Evolutionary conservation across 140 eudicot genomes (phyloP), one percentile per base, ranked within the genome.

Genomic region (Stevia rebaudiana): DNA sequence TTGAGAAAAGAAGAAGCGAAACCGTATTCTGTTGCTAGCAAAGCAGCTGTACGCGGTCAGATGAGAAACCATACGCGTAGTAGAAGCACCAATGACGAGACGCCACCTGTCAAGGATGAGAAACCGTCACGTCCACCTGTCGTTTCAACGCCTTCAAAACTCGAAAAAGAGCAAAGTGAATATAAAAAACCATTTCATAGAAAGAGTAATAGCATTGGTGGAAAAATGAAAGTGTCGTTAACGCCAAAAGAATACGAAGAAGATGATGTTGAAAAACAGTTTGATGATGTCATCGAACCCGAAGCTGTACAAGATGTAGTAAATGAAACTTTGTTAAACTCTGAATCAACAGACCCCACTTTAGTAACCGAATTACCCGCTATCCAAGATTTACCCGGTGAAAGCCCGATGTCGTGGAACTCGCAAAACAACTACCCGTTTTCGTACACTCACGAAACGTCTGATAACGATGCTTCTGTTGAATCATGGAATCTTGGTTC

Each of bases 351-450:
- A 82, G 81, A 69, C 58, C 60, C 74, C 24, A 35, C 36, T 7
- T 60, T 70, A 54, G 52, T 52, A 4, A 55, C 87, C 49, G 85
- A 84, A 70, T 67, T 82, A 70, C 90, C 81, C 24, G 52, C 77
- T 25, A 55, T 69, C 59, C 95, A 74, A 69, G 98, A 87, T 57
- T 87, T 86, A 55, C 92, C 91, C 0, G 80, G 78, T 49, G 98
- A 80, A 82, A 87, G 98, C 79, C 98, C 95, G 16, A 83, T 82
- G 69, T 91, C 95, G 4, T 91, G 98, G 98, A 84, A 82, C 39
- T 76, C 83, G n/a, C 84, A 77, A 22, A 54, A 65, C 60, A 89
- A 81, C 36, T 74, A 81, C 72, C 81, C 86, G 41, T 94, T 84
- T 70, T 73, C 95, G 11, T 87, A 84, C 65, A 33, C 81, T 0